These are phyloP conservation scores for Lactarius tabidus DNA, from an alignment of 768 basidiomycete species.

Conservation along the genomic window DNA sequence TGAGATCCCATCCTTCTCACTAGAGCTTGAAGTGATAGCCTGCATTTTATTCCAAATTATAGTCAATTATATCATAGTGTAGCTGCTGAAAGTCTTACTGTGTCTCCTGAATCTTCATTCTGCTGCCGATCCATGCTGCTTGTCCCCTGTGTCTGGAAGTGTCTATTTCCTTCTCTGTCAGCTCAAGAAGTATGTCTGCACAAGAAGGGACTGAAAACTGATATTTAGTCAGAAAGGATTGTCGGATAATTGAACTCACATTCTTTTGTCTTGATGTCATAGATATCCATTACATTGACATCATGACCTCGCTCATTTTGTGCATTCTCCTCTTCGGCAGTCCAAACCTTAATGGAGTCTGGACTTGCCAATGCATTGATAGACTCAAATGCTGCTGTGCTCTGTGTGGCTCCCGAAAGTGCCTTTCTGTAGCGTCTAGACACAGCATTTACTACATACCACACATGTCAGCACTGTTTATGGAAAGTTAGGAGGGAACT, in stretches of 20 bases:
- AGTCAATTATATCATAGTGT: neutral
- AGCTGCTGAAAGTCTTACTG: neutral
- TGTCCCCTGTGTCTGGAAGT: neutral
- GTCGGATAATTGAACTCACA: no score
- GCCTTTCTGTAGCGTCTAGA: neutral
- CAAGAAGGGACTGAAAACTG: neutral
- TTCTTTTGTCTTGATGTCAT: neutral
- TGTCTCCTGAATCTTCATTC: conserved; percentile 5
- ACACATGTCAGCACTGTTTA: neutral
- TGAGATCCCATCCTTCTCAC: neutral
- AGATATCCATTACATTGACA: neutral
- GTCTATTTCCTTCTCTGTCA: neutral
- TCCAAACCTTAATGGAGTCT: neutral
- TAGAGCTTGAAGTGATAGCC: neutral
- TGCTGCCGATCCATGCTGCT: neutral
- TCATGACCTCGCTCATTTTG: neutral
- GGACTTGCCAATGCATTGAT: neutral
- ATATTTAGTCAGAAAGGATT: neutral
- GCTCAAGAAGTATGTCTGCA: neutral
- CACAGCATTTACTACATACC: neutral
- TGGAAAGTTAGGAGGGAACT: neutral
- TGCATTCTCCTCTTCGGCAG: neutral
- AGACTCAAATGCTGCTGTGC: neutral
- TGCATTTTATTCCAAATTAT: neutral
- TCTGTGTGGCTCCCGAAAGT: neutral